Evolutionary conservation across 805 yeast genomes (phyloP), one percentile per base, ranked within the genome.

Genomic region (Metschnikowia gelsemii): DNA sequence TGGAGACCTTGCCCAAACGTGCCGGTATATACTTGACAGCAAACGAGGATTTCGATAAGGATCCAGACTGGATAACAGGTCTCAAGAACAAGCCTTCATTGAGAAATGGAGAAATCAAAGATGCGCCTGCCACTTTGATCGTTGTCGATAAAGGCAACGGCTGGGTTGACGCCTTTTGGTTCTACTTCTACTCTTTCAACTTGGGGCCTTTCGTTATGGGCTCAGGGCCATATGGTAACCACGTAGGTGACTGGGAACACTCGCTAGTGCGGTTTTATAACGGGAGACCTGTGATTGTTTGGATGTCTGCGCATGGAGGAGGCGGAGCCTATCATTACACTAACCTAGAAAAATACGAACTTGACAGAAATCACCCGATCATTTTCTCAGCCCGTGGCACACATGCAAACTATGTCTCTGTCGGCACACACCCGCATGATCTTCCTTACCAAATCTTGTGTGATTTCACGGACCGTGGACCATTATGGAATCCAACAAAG

Each of bases 301-400:
- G 98, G 98, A 85, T 93, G 95, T 83, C 95, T 21, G 98, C 97
- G 0, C 99, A 91, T 63, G 96, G 97, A 2, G 97, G 98, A 9
- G 99, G 99, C 6, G 84, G 89, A 22, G 96, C 96, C 0, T 91
- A 84, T 59, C 73, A 74, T 47, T 90, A 82, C 59, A 72, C 76
- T n/a, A 84, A 87, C 18, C 63, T 90, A 40, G 96, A 88, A 58
- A 82, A 80, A 54, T 68, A 75, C 46, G 74, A 69, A 36, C 52
- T 59, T 17, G 69, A 67, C 37, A 52, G 63, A 6, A 59, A 55
- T 5, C 75, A 70, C 51, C 97, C 98, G 0, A 74, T 89, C 16
- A 76, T 93, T 0, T 93, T 86, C 61, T 79, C 93, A 16, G 96
- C 97, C 0, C 73, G 96, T 48, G 99, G 99, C 0, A 91, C 99